Evolutionary conservation across 164 flowering plant species (phyloP).

Genomic region (Vitis riparia): DNA sequence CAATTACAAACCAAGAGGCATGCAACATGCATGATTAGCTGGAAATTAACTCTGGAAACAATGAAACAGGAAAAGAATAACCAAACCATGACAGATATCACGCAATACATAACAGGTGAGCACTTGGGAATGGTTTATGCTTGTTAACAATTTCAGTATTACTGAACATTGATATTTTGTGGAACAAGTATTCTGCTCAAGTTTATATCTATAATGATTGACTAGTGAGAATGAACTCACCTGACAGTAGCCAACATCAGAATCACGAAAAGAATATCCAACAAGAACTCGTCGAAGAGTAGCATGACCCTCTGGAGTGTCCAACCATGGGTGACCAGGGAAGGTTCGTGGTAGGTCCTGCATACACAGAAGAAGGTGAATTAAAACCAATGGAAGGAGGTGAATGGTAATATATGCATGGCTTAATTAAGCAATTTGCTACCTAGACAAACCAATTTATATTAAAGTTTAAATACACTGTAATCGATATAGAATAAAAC

Average conservation of each 20-base stretch:
- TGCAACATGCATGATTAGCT: no score
- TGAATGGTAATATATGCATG: not conserved
- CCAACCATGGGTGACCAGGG: constrained; percentile 98
- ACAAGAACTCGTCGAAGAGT: constrained; percentile 93
- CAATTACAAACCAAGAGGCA: no score
- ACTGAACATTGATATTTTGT: no score
- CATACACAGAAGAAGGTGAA: constrained; percentile 13
- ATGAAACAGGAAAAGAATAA: no score
- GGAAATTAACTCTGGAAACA: no score
- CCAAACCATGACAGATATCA: no score
- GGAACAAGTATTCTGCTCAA: no score
- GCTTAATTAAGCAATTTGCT: not conserved
- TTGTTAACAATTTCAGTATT: no score
- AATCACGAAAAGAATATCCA: constrained; percentile 91
- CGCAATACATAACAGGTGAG: no score
- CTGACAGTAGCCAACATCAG: constrained; percentile 98
- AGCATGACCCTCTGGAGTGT: constrained; percentile 91
- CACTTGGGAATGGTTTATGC: no score
- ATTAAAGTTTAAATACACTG: not conserved
- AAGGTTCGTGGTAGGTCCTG: constrained; percentile 96
- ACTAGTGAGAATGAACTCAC: constrained; percentile 27
- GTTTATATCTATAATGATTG: no score
- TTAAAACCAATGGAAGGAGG: not conserved
- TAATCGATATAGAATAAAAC: not conserved
- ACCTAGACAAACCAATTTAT: not conserved